Conservation (phyloP, 805 yeast species). For the Starmerella bombicola region DNA sequence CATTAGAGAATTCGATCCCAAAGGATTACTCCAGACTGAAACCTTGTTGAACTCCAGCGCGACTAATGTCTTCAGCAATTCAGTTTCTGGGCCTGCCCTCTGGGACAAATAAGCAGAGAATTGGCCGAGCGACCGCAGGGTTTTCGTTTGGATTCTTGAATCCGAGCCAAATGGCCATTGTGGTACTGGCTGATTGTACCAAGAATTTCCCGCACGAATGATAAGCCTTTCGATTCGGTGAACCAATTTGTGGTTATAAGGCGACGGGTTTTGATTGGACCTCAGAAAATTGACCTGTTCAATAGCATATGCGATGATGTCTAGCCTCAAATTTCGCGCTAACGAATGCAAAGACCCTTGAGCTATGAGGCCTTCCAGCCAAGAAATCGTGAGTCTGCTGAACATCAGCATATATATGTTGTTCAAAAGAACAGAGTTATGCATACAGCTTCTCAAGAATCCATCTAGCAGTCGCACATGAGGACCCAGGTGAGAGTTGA, state of each 20-base stretch:
- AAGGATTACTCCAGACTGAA: constrained; percentile 65
- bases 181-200: constrained; percentile 52
- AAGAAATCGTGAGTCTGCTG: constrained; percentile 38
- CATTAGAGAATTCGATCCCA: constrained; percentile 21
- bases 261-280: constrained; percentile 28
- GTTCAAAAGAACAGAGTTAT: constrained; percentile 13
- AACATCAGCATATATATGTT: constrained; percentile 48
- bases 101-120: constrained; percentile 35
- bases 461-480: constrained; percentile 54
- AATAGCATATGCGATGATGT: constrained; percentile 54
- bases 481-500: constrained; percentile 44
- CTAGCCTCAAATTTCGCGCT: constrained; percentile 63
- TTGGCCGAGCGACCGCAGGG: constrained; percentile 39
- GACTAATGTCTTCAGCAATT: constrained; percentile 48
- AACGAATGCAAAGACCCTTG: constrained; percentile 71
- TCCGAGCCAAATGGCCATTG: constrained; percentile 81
- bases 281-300: constrained; percentile 48
- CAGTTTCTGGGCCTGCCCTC: constrained; percentile 24
- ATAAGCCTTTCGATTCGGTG: constrained; percentile 40
- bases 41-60: constrained; percentile 63
- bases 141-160: constrained; percentile 55
- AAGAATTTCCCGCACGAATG: constrained; percentile 55
- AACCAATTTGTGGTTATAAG: constrained; percentile 26
- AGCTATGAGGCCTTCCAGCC: constrained; percentile 39
- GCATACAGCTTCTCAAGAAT: constrained; percentile 66